Conservation (phyloP, 73 alveolate species). For the Blepharisma japonicum region DNA sequence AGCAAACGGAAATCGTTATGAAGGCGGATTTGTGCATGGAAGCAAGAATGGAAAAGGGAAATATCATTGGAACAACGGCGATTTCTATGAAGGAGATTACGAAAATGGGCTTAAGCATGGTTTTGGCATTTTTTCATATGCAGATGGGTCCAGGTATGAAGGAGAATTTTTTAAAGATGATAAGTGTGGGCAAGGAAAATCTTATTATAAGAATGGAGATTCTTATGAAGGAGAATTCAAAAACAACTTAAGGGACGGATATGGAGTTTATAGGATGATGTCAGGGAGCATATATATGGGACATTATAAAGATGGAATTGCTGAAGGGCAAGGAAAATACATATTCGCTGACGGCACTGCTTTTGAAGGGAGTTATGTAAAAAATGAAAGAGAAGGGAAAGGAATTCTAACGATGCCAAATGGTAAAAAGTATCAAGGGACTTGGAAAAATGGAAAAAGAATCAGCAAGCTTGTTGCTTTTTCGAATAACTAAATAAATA, state of each 20-base stretch:
- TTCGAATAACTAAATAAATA: too few relatives aligned
- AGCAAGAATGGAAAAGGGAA: too few relatives aligned
- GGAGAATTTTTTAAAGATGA: conserved; percentile 26
- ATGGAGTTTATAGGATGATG: not conserved
- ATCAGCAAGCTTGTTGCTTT: not conserved
- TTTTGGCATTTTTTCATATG: conserved; percentile 11
- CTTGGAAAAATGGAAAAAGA: not conserved
- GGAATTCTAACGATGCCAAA: conserved; percentile 3
- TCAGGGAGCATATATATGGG: conserved; percentile 3
- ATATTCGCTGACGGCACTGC: not conserved
- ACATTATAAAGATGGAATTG: not conserved
- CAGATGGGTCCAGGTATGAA: not conserved
- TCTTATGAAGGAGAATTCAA: conserved; percentile 44
- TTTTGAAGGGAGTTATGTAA: not conserved
- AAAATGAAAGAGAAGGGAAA: conserved; percentile 19
- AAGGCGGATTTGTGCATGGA: too few relatives aligned
- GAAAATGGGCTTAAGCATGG: conserved; percentile 33
- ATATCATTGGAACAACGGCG: too few relatives aligned
- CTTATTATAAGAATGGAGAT: conserved; percentile 51
- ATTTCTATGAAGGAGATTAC: conserved; percentile 34
- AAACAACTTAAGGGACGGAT: conserved; percentile 7
- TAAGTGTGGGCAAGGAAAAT: conserved; percentile 4
- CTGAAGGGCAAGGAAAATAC: conserved; percentile 27
- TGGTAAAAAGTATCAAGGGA: conserved; percentile 22
- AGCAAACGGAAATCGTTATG: too few relatives aligned